Conservation (phyloP, 768 basidiomycete genomes). For the Dioszegia aurantiaca region DNA sequence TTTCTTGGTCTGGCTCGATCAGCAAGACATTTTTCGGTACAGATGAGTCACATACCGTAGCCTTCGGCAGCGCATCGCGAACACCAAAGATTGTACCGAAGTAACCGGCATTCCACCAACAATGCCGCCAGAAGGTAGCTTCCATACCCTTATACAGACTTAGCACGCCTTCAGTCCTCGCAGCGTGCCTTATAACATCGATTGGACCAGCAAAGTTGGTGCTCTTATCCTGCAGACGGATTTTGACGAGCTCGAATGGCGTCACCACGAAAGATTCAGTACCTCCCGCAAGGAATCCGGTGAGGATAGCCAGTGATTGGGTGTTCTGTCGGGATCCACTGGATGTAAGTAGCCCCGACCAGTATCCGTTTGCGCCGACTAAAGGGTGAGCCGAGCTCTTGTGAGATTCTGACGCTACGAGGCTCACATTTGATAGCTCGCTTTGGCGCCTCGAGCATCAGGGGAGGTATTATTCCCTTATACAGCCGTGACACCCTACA, state of each 20-base stretch:
- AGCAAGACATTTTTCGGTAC: background rate
- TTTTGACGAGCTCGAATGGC: slow-evolving; percentile 73
- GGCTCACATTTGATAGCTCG: slow-evolving; percentile 77
- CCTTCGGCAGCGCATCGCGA: slow-evolving; percentile 71
- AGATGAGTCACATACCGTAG: slow-evolving; percentile 62
- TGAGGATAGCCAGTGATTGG: slow-evolving; percentile 77
- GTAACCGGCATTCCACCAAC: slow-evolving; percentile 71
- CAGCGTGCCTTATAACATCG: slow-evolving; percentile 78
- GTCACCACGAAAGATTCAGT: slow-evolving; percentile 88
- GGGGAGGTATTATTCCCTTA: slow-evolving; percentile 90
- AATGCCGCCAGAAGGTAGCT: slow-evolving; percentile 26
- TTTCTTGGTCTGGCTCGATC: slow-evolving; percentile 59
- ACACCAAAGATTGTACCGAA: slow-evolving; percentile 85
- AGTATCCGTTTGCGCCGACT: slow-evolving; percentile 54
- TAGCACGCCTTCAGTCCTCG: slow-evolving; percentile 56
- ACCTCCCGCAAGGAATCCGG: slow-evolving; percentile 90
- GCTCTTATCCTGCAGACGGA: slow-evolving; percentile 84
- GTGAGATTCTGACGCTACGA: slow-evolving; percentile 22
- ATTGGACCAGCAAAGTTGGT: slow-evolving; percentile 87
- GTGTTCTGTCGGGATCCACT: slow-evolving; percentile 79
- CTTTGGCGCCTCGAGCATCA: slow-evolving; percentile 95
- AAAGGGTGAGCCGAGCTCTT: slow-evolving; percentile 3
- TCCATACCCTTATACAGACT: slow-evolving; percentile 20
- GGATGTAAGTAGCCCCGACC: slow-evolving; percentile 63
- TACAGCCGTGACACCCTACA: slow-evolving; percentile 61